A percentile compares a stretch with the other conserved stretches of the same genome.
Evolutionary conservation across 768 basidiomycete species (phyloP).

Genomic region (Russula brevipes): DNA sequence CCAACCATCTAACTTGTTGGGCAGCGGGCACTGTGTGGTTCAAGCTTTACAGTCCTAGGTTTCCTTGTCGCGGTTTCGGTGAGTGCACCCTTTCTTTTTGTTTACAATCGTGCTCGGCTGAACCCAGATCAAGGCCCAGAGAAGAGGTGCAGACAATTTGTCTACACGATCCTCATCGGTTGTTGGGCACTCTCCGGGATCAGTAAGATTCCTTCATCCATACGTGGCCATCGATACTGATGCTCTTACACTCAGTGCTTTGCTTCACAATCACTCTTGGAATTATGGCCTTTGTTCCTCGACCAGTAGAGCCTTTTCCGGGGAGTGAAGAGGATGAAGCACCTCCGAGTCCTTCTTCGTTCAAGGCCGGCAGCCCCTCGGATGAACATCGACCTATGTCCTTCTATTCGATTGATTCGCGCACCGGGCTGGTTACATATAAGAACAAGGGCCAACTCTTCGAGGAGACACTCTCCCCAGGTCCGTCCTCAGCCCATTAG

Average conservation of each 20-base stretch:
- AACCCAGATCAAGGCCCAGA: slow-evolving; percentile 2
- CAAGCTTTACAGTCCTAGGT: background rate
- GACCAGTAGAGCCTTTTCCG: slow-evolving; percentile 6
- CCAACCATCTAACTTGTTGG: background rate
- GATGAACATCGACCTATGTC: background rate
- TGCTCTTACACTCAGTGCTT: slow-evolving; percentile 2
- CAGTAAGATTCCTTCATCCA: slow-evolving; percentile 1
- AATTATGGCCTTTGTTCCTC: slow-evolving; percentile 14
- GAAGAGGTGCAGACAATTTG: background rate
- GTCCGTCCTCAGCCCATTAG: background rate
- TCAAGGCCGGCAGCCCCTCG: background rate
- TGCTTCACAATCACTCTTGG: slow-evolving; percentile 9
- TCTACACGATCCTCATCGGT: slow-evolving; percentile 11
- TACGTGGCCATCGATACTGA: background rate
- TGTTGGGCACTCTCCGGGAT: slow-evolving; percentile 18
- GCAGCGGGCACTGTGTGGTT: slow-evolving; percentile 16
- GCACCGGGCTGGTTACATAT: background rate
- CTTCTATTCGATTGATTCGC: slow-evolving; percentile 7
- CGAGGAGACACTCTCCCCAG: background rate
- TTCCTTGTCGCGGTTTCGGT: slow-evolving; percentile 20
- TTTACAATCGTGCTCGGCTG: background rate
- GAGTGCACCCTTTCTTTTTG: background rate
- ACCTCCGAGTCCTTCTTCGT: slow-evolving; percentile 3
- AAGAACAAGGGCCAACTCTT: background rate
- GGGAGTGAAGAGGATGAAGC: background rate